Evolutionary conservation across 192 early-diverging fungal genomes (phyloP).

Genomic region (Backusella psychrophila): DNA sequence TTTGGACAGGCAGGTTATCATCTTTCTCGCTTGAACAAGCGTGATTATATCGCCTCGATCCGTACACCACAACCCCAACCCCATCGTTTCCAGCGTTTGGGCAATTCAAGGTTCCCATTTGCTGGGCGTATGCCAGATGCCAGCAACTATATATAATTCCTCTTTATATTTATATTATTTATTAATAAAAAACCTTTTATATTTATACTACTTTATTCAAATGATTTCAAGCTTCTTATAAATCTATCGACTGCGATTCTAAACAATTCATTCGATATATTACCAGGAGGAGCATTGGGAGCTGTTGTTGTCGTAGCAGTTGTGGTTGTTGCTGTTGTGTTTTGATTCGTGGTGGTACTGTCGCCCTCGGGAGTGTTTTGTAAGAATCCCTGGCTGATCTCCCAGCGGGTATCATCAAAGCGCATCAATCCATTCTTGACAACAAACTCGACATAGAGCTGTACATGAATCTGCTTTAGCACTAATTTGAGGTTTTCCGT

Average conservation of each 20-base stretch:
- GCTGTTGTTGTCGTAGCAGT: not conserved
- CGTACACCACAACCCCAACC: not conserved
- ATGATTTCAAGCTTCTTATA: slow-evolving; percentile 48
- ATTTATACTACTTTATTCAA: slow-evolving; percentile 36
- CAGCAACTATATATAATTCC: not conserved
- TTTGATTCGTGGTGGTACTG: not conserved
- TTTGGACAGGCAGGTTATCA: slow-evolving; percentile 29
- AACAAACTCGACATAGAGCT: slow-evolving; percentile 93
- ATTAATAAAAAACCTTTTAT: not conserved
- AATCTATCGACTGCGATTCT: slow-evolving; percentile 52
- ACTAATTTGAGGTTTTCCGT: slow-evolving; percentile 65
- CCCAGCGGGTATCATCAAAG: slow-evolving; percentile 50
- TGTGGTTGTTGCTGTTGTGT: slow-evolving; percentile 1
- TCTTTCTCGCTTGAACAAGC: not conserved
- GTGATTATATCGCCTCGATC: not conserved
- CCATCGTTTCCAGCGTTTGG: not conserved
- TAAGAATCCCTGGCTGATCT: slow-evolving; percentile 30
- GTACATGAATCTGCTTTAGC: slow-evolving; percentile 77
- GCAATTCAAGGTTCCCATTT: not conserved
- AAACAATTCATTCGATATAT: slow-evolving; percentile 56
- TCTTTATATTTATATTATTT: not conserved
- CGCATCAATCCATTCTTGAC: slow-evolving; percentile 82
- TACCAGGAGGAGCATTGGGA: slow-evolving; percentile 29
- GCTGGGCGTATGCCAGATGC: not conserved
- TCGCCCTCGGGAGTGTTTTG: slow-evolving; percentile 1